Conservation (phyloP, 2,329 filamentous ascomycete genomes). For the Lachnellula arida region DNA sequence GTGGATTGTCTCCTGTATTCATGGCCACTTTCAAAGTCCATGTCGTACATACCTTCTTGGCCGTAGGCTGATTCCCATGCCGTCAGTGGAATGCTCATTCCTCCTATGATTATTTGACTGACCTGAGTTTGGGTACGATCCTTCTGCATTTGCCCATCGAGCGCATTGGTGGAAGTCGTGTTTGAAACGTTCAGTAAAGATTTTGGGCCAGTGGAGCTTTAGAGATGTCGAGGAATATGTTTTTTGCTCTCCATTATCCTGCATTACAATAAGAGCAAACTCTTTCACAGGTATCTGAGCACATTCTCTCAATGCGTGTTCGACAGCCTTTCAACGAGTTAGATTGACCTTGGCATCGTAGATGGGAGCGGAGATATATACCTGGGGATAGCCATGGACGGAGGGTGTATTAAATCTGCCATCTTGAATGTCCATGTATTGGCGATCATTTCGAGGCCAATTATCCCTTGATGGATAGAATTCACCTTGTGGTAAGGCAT, state of each 20-base stretch:
- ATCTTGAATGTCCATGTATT: constrained; percentile 20
- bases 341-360: not conserved
- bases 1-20: constrained; percentile 14
- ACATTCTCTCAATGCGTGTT: constrained; percentile 23
- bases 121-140: constrained; percentile 1
- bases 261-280: constrained; percentile 23
- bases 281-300: constrained; percentile 21
- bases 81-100: constrained; percentile 3
- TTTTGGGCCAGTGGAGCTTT: constrained; percentile 12
- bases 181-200: constrained; percentile 19
- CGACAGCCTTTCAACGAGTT: constrained; percentile 19
- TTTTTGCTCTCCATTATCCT: constrained; percentile 22
- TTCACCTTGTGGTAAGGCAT: constrained; percentile 15
- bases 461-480: constrained; percentile 18
- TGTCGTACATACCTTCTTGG: constrained; percentile 19
- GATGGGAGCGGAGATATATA: constrained; percentile 2
- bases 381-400: constrained; percentile 13
- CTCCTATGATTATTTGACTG: not conserved
- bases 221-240: constrained; percentile 22
- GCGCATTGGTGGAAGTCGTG: constrained; percentile 14
- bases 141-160: constrained; percentile 6
- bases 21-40: constrained; percentile 15
- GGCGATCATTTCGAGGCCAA: constrained; percentile 17
- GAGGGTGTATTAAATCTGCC: constrained; percentile 5
- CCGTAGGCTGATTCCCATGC: constrained; percentile 12